phyloP scores from a whole-genome alignment of 331 rosid genomes.

The Ulmus americana region DNA sequence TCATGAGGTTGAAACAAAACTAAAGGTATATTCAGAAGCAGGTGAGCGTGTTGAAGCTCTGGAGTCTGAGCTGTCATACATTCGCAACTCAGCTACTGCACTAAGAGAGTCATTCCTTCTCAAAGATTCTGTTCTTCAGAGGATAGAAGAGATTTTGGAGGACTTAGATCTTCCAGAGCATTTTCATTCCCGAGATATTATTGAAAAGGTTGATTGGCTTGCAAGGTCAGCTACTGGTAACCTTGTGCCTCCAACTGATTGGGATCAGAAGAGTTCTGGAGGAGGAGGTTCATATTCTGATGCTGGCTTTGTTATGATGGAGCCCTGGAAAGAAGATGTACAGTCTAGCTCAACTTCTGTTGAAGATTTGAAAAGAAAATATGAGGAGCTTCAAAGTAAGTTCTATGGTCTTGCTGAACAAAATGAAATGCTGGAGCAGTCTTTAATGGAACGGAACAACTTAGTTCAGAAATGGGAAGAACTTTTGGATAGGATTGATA shows the following conservation, averaged over 20 bases:
- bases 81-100: slow-evolving; percentile 93
- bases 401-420: slow-evolving; percentile 87
- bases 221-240: slow-evolving; percentile 64
- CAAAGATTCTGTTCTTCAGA: slow-evolving; percentile 92
- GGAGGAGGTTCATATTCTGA: slow-evolving; percentile 73
- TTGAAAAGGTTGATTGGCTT: slow-evolving; percentile 94
- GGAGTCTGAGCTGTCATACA: slow-evolving; percentile 95
- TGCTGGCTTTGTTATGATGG: slow-evolving; percentile 63
- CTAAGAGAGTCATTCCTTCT: slow-evolving; percentile 95
- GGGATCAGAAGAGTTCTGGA: slow-evolving; percentile 71
- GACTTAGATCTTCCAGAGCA: slow-evolving; percentile 95
- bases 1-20: slow-evolving; percentile 69
- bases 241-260: slow-evolving; percentile 50
- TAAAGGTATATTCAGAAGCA: slow-evolving; percentile 78
- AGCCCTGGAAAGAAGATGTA: slow-evolving; percentile 68
- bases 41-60: slow-evolving; percentile 92
- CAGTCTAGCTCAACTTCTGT: slow-evolving; percentile 46
- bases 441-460: slow-evolving; percentile 85
- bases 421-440: slow-evolving; percentile 96
- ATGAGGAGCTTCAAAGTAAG: slow-evolving; percentile 75
- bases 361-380: slow-evolving; percentile 57
- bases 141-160: slow-evolving; percentile 93
- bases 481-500: slow-evolving; percentile 66
- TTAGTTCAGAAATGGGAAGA: slow-evolving; percentile 91
- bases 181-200: slow-evolving; percentile 82